phyloP scores from a whole-genome alignment of 2,329 filamentous ascomycete species.

The Phymatotrichopsis omnivora region DNA sequence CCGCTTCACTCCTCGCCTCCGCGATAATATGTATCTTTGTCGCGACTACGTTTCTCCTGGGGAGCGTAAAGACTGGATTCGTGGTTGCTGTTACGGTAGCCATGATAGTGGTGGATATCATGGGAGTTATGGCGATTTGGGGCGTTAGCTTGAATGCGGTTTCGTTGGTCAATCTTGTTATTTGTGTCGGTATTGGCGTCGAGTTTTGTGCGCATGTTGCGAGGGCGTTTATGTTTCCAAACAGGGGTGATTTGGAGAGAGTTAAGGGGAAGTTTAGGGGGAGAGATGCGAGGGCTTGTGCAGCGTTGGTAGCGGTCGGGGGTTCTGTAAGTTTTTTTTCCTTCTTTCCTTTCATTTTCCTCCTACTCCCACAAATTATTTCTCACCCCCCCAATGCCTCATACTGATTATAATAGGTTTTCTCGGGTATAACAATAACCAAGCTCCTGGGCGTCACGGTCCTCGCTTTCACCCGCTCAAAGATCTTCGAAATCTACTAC shows the following conservation, averaged over 20 bases:
- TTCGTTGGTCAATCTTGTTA: slow-evolving; percentile 89
- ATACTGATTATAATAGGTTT: no score
- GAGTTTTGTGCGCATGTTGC: slow-evolving; percentile 98
- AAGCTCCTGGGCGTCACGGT: slow-evolving; percentile 89
- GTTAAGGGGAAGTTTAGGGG: slow-evolving; percentile 69
- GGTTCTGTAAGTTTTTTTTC: slow-evolving; percentile 48
- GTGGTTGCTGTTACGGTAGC: slow-evolving; percentile 77
- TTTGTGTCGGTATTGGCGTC: slow-evolving; percentile 90
- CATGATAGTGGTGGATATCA: slow-evolving; percentile 91
- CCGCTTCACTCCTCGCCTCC: slow-evolving; percentile 66
- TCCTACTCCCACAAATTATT: not conserved
- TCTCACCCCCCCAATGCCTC: slow-evolving; percentile 2
- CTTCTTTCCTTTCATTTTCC: not conserved
- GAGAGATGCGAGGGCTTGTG: slow-evolving; percentile 79
- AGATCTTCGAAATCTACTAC: slow-evolving; percentile 99
- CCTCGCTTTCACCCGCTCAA: slow-evolving; percentile 85
- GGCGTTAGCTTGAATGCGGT: slow-evolving; percentile 89
- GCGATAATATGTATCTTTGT: slow-evolving; percentile 78
- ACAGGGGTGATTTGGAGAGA: slow-evolving; percentile 67
- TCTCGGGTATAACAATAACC: slow-evolving; percentile 91
- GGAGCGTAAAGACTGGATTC: slow-evolving; percentile 68
- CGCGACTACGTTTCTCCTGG: slow-evolving; percentile 69
- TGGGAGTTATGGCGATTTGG: slow-evolving; percentile 85
- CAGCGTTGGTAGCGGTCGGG: slow-evolving; percentile 86
- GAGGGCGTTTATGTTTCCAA: slow-evolving; percentile 90